Base-by-base conservation (phyloP, 1,139 yeast genomes). In the Protomyces macrosporus region DNA sequence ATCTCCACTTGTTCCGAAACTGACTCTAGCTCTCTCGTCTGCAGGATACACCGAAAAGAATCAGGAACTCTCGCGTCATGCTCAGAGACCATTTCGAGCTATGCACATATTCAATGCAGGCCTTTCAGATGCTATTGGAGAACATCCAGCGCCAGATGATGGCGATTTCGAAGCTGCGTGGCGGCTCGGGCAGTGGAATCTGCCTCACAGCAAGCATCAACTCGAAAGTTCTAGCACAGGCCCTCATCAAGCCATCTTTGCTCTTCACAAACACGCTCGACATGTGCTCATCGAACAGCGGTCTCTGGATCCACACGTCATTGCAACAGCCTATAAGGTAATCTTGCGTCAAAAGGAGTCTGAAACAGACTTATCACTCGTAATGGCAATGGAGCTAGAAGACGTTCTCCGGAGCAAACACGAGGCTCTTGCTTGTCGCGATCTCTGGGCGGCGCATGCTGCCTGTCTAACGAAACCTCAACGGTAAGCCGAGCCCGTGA, bases 181-280 rank as follows among this genome's bases (percentile, higher is more conserved):
- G 95, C 86, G 86, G 70, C 74, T 88, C 45, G 81, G 79, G 62
- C 79, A 81, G 60, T 89, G 96, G 96, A 86, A 85, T 65, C 65
- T 86, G 4, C 88, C 93, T 0, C 16, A 74, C 79, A 1, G 74
- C 85, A 66, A 37, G 56, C 23, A 23, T n/a, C 9, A 30, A 39
- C 4, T 23, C 48, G 3, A 33, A n/a, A 10, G 30, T 35, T 84
- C 81, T 72, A 72, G 52, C 68, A 79, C 1, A 75, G 75, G 37
- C 16, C 45, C 9, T 39, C n/a, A 14, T 40, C 14, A 30, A 36
- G 40, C 7, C 33, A 16, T 32, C 12, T 23, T n/a, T 16, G n/a
- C 42, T 7, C 30, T 53, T 37, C 42, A 57, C 30, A 32, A 50
- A 10, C 48, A 42, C 10, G n/a, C 10, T 12, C 35, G n/a, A 14